Evolutionary conservation across 495 filamentous ascomycete genomes (phyloP).

Genomic region (Hypoxylon crocopeplum): DNA sequence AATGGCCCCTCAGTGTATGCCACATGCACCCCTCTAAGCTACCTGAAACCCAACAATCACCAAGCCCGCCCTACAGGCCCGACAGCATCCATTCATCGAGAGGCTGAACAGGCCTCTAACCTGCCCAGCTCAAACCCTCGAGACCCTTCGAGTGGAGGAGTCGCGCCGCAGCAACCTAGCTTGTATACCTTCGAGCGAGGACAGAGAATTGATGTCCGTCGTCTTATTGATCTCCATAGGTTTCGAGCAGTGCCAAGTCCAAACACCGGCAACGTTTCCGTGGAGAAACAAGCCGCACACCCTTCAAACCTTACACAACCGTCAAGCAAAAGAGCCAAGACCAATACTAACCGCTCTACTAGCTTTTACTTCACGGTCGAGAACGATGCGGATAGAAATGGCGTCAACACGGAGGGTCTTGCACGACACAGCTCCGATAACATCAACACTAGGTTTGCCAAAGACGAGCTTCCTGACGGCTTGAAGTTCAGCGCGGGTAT

Average conservation of each 20-base stretch:
- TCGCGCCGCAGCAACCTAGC: neutral
- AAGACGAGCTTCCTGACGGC: slow-evolving; percentile 42
- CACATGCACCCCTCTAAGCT: too few relatives aligned
- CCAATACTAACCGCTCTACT: slow-evolving; percentile 44
- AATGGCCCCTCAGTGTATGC: slow-evolving; percentile 50
- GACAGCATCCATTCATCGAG: neutral
- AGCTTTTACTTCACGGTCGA: slow-evolving; percentile 59
- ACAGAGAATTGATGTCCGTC: slow-evolving; percentile 39
- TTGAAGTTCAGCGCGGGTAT: slow-evolving; percentile 56
- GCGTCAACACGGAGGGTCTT: slow-evolving; percentile 44
- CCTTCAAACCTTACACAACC: neutral
- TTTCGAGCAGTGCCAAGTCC: neutral
- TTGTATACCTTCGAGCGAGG: slow-evolving; percentile 41
- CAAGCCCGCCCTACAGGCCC: too few relatives aligned
- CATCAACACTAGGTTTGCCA: slow-evolving; percentile 71
- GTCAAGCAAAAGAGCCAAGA: slow-evolving; percentile 10
- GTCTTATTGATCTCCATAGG: slow-evolving; percentile 34
- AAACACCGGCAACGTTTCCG: neutral
- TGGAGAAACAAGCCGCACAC: neutral
- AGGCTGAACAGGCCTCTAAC: neutral
- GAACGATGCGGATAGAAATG: slow-evolving; percentile 36
- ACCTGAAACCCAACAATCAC: neutral
- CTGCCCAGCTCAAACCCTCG: neutral
- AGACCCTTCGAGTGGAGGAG: slow-evolving; percentile 37
- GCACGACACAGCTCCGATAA: slow-evolving; percentile 71